Evolutionary conservation across 176 grass and related monocot species (phyloP).

Genomic region (Puya raimondii): DNA sequence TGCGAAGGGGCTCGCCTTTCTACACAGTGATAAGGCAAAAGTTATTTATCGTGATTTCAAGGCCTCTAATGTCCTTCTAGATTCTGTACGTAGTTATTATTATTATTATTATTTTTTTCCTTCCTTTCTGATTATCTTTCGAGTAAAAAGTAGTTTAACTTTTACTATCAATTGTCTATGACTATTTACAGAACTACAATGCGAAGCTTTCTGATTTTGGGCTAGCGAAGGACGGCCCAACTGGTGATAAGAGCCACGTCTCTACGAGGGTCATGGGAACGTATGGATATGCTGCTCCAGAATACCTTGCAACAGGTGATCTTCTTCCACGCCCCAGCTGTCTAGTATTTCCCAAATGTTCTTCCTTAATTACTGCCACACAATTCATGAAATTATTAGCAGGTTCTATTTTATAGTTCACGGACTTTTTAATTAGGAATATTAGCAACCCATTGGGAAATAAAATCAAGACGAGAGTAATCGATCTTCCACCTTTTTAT

Average conservation of each 20-base stretch:
- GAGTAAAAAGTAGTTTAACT: not conserved
- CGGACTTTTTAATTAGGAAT: too few relatives aligned
- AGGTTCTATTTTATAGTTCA: too few relatives aligned
- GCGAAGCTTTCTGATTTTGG: conserved; percentile 92
- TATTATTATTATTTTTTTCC: not conserved
- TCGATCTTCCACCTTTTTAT: too few relatives aligned
- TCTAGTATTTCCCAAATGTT: not conserved
- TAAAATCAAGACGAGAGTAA: too few relatives aligned
- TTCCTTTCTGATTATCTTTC: not conserved
- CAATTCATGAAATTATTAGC: too few relatives aligned
- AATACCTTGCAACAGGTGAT: conserved; percentile 79
- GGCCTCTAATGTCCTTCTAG: conserved; percentile 76
- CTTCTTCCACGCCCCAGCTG: not conserved
- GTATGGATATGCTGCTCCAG: conserved; percentile 75
- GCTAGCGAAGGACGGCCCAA: conserved; percentile 65
- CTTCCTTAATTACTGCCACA: too few relatives aligned
- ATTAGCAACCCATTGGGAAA: too few relatives aligned
- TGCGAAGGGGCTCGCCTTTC: conserved; percentile 66
- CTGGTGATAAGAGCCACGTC: conserved; percentile 63
- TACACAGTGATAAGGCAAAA: conserved; percentile 65
- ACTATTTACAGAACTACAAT: conserved; percentile 50
- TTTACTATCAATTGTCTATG: not conserved
- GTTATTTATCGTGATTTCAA: conserved; percentile 93
- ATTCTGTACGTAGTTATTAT: conserved; percentile 34
- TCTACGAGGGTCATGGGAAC: conserved; percentile 88